Conservation (phyloP, 2,329 filamentous ascomycete genomes). For the Pyrenophora graminea region DNA sequence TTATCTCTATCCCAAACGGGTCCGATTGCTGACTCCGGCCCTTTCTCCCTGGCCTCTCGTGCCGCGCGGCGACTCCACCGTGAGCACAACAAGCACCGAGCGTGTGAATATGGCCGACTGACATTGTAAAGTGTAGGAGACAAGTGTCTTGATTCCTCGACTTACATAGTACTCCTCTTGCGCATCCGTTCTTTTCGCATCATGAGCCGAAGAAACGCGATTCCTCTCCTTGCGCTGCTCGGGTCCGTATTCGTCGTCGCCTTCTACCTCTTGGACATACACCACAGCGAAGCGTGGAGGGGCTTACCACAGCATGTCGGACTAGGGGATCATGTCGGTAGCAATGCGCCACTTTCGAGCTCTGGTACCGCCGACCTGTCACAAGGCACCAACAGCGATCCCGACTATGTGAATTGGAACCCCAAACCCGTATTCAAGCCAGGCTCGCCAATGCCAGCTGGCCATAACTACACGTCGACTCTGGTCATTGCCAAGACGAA, state of each 20-base stretch:
- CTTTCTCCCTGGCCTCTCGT: conserved; percentile 4
- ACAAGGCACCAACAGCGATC: conserved; percentile 22
- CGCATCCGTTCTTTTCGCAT: conserved; percentile 6
- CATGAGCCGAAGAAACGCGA: conserved; percentile 36
- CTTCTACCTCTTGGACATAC: conserved; percentile 46
- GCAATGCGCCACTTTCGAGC: conserved; percentile 12
- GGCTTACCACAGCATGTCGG: conserved; percentile 48
- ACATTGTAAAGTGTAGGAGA: conserved; percentile 6
- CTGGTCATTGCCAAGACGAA: conserved; percentile 60
- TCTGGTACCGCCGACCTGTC: conserved; percentile 10
- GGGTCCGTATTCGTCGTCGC: conserved; percentile 42
- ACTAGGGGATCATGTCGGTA: conserved; percentile 43
- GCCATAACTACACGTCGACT: conserved; percentile 57
- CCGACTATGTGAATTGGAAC: conserved; percentile 46
- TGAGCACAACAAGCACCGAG: conserved; percentile 11
- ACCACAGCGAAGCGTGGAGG: conserved; percentile 43
- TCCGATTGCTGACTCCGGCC: conserved; percentile 1
- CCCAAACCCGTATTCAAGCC: conserved; percentile 39
- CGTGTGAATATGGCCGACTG: neutral
- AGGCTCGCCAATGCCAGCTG: conserved; percentile 46
- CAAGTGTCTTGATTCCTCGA: neutral
- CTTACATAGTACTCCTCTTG: conserved; percentile 1
- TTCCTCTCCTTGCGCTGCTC: conserved; percentile 38
- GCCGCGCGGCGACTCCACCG: conserved; percentile 23
- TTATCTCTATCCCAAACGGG: neutral